phyloP scores from a whole-genome alignment of 805 yeast genomes.

The Wickerhamomyces bovis region DNA sequence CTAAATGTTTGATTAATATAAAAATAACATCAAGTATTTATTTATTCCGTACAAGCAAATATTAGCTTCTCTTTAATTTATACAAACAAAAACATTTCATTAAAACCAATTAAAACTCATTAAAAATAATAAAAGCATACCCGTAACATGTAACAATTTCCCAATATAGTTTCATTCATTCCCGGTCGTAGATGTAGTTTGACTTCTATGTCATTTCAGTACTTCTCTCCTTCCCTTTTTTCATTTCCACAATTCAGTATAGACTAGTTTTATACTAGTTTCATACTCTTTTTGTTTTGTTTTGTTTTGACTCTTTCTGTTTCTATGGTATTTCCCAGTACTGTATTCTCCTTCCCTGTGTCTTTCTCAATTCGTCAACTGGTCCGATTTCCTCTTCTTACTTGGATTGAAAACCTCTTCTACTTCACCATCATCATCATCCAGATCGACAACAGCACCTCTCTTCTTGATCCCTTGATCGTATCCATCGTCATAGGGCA shows the following conservation, averaged over 20 bases:
- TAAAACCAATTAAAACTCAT: background rate
- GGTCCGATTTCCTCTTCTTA: constrained; percentile 2
- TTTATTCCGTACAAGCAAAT: background rate
- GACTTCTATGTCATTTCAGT: background rate
- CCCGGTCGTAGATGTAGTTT: background rate
- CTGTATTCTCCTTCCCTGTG: background rate
- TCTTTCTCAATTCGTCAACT: background rate
- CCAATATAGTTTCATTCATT: background rate
- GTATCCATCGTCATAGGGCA: background rate
- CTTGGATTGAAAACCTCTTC: constrained; percentile 9
- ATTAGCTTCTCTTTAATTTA: background rate
- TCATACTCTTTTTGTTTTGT: too few species aligned
- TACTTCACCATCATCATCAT: constrained; percentile 5
- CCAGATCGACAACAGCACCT: background rate
- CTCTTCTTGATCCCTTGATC: background rate
- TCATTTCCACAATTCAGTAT: background rate
- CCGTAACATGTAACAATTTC: background rate
- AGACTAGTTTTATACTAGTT: background rate
- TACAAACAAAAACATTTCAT: background rate
- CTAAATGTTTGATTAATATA: background rate
- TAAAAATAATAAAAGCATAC: background rate
- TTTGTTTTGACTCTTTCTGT: too few species aligned
- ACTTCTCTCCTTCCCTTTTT: background rate
- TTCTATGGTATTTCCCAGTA: too few species aligned
- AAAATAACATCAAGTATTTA: background rate